phyloP scores from a whole-genome alignment of 2,329 filamentous ascomycete genomes.

The Arthroderma sp. region DNA sequence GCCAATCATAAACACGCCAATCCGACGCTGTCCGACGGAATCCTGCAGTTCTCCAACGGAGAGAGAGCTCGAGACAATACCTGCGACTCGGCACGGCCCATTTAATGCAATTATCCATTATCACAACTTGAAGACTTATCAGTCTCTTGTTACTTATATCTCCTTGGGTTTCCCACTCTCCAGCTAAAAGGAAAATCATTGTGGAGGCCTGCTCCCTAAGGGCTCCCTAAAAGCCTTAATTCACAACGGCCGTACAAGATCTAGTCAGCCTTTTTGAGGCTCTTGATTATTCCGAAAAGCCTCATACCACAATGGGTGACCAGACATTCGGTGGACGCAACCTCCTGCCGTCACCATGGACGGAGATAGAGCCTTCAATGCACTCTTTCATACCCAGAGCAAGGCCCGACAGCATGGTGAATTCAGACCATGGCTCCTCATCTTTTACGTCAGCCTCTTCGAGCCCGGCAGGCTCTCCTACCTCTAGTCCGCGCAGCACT shows the following conservation, averaged over 20 bases:
- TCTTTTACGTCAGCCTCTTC: conserved; percentile 19
- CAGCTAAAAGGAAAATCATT: no score
- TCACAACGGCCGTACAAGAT: conserved; percentile 11
- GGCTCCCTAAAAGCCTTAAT: background rate
- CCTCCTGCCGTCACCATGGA: conserved; percentile 15
- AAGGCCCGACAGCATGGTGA: conserved; percentile 10
- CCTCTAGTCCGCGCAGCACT: conserved; percentile 15
- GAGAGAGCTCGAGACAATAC: no score
- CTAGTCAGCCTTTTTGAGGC: conserved; percentile 14
- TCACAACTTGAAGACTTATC: no score
- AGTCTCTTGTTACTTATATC: background rate
- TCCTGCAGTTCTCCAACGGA: no score
- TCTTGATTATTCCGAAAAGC: conserved; percentile 7
- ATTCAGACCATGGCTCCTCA: conserved; percentile 14
- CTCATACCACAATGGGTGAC: conserved; percentile 6
- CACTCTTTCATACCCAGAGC: conserved; percentile 18
- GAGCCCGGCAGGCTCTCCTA: conserved; percentile 20
- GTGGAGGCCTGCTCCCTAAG: no score
- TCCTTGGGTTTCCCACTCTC: background rate
- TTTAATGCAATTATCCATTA: no score
- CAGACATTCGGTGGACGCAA: conserved; percentile 1
- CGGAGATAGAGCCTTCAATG: conserved; percentile 19
- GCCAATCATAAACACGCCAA: no score
- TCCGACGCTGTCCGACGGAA: no score
- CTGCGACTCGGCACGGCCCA: no score